Evolutionary conservation across 2,329 filamentous ascomycete genomes (phyloP).

Genomic region (Celoporthe dispersa): DNA sequence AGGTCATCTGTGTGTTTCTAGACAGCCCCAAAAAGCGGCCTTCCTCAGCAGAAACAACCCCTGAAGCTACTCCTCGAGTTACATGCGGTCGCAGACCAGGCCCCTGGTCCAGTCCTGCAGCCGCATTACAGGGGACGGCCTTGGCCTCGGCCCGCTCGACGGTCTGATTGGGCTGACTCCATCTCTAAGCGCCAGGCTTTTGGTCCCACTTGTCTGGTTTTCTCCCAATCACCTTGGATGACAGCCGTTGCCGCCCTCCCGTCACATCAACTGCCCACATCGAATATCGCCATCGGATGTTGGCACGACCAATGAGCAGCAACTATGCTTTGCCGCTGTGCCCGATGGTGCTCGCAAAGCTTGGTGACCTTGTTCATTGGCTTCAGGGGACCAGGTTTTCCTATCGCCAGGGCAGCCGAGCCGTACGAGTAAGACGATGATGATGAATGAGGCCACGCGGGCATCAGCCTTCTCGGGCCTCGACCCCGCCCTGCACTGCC

Average conservation of each 20-base stretch:
- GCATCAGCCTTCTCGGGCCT: not conserved
- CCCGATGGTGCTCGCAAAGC: slow-evolving; percentile 15
- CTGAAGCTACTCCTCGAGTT: slow-evolving; percentile 18
- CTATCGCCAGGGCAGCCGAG: not conserved
- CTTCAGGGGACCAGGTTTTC: not conserved
- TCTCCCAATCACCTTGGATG: slow-evolving; percentile 28
- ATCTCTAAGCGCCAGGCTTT: slow-evolving; percentile 29
- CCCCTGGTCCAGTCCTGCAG: slow-evolving; percentile 25
- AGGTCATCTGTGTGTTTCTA: not conserved
- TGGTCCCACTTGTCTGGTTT: slow-evolving; percentile 23
- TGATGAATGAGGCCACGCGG: not conserved
- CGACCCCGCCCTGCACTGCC: slow-evolving; percentile 7
- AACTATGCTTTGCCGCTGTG: slow-evolving; percentile 26
- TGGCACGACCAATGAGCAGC: slow-evolving; percentile 20
- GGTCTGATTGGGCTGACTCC: slow-evolving; percentile 24
- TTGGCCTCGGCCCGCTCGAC: slow-evolving; percentile 16
- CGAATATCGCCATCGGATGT: slow-evolving; percentile 17
- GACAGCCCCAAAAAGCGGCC: not conserved
- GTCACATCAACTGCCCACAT: slow-evolving; percentile 23
- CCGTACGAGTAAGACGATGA: not conserved
- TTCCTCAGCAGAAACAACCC: slow-evolving; percentile 10
- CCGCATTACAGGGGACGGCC: slow-evolving; percentile 17
- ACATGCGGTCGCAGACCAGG: slow-evolving; percentile 17
- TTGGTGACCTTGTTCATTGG: slow-evolving; percentile 24
- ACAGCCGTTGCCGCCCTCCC: slow-evolving; percentile 19